Base-by-base conservation (phyloP, 2,329 filamentous ascomycete genomes). In the Aspergillus japonicus region DNA sequence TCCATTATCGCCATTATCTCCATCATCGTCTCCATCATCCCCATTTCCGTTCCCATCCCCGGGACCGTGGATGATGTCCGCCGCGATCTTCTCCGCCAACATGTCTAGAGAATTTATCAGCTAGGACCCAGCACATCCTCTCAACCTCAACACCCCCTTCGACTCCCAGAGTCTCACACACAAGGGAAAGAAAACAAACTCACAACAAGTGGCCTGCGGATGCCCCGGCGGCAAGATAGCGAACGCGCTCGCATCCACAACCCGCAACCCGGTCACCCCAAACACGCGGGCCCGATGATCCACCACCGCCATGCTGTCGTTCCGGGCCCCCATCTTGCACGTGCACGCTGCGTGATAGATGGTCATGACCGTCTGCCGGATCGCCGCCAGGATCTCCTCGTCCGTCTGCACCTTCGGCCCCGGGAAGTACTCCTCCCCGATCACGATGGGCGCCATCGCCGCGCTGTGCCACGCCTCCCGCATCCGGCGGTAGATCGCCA, bases 401-500 rank as follows among this genome's bases (percentile, higher is more conserved):
- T 83, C 79, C 0, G 75, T 77, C 24, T 72, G 62, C 31, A 79
- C 65, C 26, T 75, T 59, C 5, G 53, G 26, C 1, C 80, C 75
- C 0, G 80, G 74, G 59, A 70, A 69, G 47, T 67, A 58, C 64
- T 80, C 77, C 0, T 63, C 48, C 51, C 65, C 56, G 72, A 70
- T 39, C 42, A 54, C 53, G 55, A 66, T 52, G 65, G 61, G 62
- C 24, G 60, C 26, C 26, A 58, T 62, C 5, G 58, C 73, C 11
- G 64, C 54, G 24, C 66, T 63, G 6, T 60, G 56, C 64, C 67
- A 78, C 2, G 75, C 66, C 24, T 78, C 58, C 0, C 82, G 76
- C 0, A 73, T 62, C 2, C 81, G 76, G 50, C 77, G 77, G 63
- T 78, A 77, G 0, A 69, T 69, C 0, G 74, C 72, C 7, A 83